Base-by-base conservation (phyloP, 768 basidiomycete genomes). In the Dioszegia crocea region DNA sequence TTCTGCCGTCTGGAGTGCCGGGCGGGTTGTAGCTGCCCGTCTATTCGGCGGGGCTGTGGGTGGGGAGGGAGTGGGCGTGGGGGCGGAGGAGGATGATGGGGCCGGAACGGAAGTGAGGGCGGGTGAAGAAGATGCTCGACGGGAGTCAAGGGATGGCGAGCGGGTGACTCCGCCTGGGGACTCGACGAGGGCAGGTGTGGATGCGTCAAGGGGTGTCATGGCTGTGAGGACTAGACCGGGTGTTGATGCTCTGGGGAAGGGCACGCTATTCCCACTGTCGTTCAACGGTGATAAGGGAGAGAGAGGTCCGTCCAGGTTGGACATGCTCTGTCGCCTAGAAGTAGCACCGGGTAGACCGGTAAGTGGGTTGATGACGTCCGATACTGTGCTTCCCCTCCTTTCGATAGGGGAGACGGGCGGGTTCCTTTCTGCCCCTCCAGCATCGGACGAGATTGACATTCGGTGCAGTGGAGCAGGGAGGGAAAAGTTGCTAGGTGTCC, bases 341-440 rank as follows among this genome's bases (percentile, higher is more conserved):
- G 65, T 47, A 5, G 57, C 26, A 11, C 68, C 68, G n/a, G 69
- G 67, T 23, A 60, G 23, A 24, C 71, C 71, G 16, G 71, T 73
- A 5, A 73, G 55, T 3, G 71, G 71, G 40, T 73, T 73, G 43
- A 70, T 63, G n/a, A 73, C 62, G 43, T 70, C 68, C 30, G 63
- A 63, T n/a, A 73, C 63, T 16, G 23, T 21, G 23, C 44, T 56
- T 31, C 38, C 38, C 14, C 51, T 39, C 17, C 51, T 36, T 38
- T 53, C 51, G 19, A 38, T 31, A 9, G 39, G 45, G 23, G 59
- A 47, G 19, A 2, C 40, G 54, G n/a, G 33, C 27, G 5, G 6
- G 11, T 3, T 12, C 11, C 6, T 8, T 23, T 27, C 45, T 8
- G 11, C 8, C 31, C 58, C 23, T 49, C 43, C 30, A n/a, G 33